These are phyloP conservation scores for Leccinum longicurvipes DNA, from an alignment of 768 basidiomycete species.

Conservation along the genomic window DNA sequence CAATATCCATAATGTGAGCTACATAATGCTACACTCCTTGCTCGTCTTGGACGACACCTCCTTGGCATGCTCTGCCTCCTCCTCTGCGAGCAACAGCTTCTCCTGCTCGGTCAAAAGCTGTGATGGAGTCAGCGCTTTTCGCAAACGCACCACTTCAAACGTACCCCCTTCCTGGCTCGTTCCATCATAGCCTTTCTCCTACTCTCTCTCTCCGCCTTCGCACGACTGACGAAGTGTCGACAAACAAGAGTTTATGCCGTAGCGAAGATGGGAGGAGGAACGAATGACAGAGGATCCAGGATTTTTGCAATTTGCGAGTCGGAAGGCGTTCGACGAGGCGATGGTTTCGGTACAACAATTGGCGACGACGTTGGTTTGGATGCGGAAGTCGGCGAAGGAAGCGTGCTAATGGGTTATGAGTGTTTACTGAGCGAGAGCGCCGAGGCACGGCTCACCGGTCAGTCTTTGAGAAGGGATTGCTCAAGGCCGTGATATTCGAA, in stretches of 20 bases:
- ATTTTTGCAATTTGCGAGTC: constrained; percentile 37
- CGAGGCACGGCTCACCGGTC: constrained; percentile 58
- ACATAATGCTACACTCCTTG: constrained; percentile 60
- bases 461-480: constrained; percentile 42
- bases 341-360: constrained; percentile 16
- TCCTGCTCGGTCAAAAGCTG: constrained; percentile 64
- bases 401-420: constrained; percentile 65
- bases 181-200: constrained; percentile 65
- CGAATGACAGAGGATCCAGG: constrained; percentile 45
- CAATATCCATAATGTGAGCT: constrained; percentile 12
- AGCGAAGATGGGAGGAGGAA: constrained; percentile 67
- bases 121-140: neutral
- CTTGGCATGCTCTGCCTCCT: constrained; percentile 42
- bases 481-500: constrained; percentile 16
- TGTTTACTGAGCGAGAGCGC: constrained; percentile 40
- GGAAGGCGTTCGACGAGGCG: constrained; percentile 26
- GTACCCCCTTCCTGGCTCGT: constrained; percentile 72
- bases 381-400: constrained; percentile 22
- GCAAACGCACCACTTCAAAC: constrained; percentile 19
- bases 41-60: constrained; percentile 28
- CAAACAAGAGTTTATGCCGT: constrained; percentile 47
- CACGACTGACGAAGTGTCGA: constrained; percentile 47
- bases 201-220: constrained; percentile 72
- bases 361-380: constrained; percentile 12
- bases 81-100: constrained; percentile 53